These are phyloP conservation scores for Phytophthora multivora DNA, from an alignment of 352 stramenopile genomes.

Conservation along the genomic window DNA sequence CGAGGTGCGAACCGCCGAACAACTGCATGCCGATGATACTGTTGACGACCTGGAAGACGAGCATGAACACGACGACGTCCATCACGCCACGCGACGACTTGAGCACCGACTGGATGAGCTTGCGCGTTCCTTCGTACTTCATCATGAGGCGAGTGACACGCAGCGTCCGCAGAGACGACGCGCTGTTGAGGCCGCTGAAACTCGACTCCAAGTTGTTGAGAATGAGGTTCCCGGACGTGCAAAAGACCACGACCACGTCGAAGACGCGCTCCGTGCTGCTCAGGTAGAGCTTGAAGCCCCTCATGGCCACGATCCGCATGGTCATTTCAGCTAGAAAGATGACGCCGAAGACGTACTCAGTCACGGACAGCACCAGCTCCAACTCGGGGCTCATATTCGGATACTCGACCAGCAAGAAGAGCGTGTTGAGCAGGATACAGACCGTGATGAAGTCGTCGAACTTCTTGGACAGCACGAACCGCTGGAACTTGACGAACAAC, in stretches of 20 bases:
- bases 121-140: slow-evolving; percentile 80
- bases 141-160: slow-evolving; percentile 78
- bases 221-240: slow-evolving; percentile 72
- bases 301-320: slow-evolving; percentile 60
- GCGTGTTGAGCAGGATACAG: slow-evolving; percentile 73
- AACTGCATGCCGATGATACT: slow-evolving; percentile 82
- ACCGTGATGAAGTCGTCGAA: slow-evolving; percentile 76
- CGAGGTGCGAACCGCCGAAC: slow-evolving; percentile 62
- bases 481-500: slow-evolving; percentile 42
- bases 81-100: slow-evolving; percentile 82
- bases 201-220: slow-evolving; percentile 62
- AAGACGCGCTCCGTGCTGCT: slow-evolving; percentile 70
- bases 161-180: slow-evolving; percentile 72
- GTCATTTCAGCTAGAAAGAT: slow-evolving; percentile 74
- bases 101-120: slow-evolving; percentile 76
- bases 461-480: slow-evolving; percentile 67
- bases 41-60: slow-evolving; percentile 79
- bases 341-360: slow-evolving; percentile 74
- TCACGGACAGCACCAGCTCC: slow-evolving; percentile 43
- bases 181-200: slow-evolving; percentile 68
- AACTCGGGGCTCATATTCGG: slow-evolving; percentile 55
- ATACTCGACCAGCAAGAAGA: slow-evolving; percentile 73
- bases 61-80: slow-evolving; percentile 76
- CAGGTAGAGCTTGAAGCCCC: slow-evolving; percentile 52
- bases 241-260: slow-evolving; percentile 72